Evolutionary conservation across 2,329 filamentous ascomycete species (phyloP).

Genomic region (Cadophora gregata): DNA sequence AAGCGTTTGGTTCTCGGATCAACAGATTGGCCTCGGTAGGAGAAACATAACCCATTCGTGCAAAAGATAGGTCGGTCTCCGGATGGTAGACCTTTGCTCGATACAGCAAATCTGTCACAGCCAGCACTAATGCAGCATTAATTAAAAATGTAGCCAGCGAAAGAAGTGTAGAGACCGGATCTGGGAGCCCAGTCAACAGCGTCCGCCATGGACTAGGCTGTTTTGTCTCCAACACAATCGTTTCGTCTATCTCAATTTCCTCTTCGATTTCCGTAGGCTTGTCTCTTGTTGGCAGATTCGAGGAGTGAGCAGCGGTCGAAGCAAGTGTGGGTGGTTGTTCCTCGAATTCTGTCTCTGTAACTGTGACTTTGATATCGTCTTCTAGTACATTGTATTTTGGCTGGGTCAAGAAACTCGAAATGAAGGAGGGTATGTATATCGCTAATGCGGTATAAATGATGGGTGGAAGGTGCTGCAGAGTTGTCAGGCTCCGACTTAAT

Average conservation of each 20-base stretch:
- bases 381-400: slow-evolving; percentile 62
- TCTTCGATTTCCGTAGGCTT: slow-evolving; percentile 50
- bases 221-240: slow-evolving; percentile 62
- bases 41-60: slow-evolving; percentile 86
- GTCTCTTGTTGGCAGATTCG: slow-evolving; percentile 35
- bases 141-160: slow-evolving; percentile 73
- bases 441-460: slow-evolving; percentile 66
- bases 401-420: slow-evolving; percentile 62
- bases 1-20: slow-evolving; percentile 80
- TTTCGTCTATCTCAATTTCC: slow-evolving; percentile 68
- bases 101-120: slow-evolving; percentile 80
- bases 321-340: slow-evolving; percentile 42
- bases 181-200: slow-evolving; percentile 78
- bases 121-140: slow-evolving; percentile 71
- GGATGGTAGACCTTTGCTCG: slow-evolving; percentile 73
- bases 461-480: slow-evolving; percentile 45
- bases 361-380: slow-evolving; percentile 62
- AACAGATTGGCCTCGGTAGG: slow-evolving; percentile 79
- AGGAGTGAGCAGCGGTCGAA: slow-evolving; percentile 39
- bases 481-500: slow-evolving; percentile 20
- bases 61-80: slow-evolving; percentile 79
- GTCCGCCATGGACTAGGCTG: slow-evolving; percentile 64
- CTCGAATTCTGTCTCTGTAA: slow-evolving; percentile 54
- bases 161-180: slow-evolving; percentile 67
- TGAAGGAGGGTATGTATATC: slow-evolving; percentile 69